A percentile compares a stretch with the other conserved stretches of the same genome.
Evolutionary conservation across 2,329 filamentous ascomycete genomes (phyloP).

Genomic region (Pseudogymnoascus verrucosus): DNA sequence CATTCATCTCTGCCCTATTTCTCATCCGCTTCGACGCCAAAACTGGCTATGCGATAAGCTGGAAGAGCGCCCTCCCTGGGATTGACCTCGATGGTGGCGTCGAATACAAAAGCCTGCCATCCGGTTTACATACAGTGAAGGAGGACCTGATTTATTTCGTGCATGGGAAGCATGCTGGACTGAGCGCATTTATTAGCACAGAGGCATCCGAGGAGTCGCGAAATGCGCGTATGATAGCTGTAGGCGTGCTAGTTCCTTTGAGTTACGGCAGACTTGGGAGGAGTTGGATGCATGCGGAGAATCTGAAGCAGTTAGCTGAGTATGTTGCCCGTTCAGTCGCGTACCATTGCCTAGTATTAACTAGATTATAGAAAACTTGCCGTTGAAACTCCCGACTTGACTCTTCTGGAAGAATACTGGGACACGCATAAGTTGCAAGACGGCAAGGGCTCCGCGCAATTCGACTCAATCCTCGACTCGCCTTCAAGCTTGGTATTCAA

Average conservation of each 20-base stretch:
- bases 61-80: slow-evolving; percentile 66
- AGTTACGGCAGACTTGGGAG: slow-evolving; percentile 79
- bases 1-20: slow-evolving; percentile 70
- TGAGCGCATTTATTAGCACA: slow-evolving; percentile 85
- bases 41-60: slow-evolving; percentile 81
- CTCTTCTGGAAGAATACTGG: slow-evolving; percentile 75
- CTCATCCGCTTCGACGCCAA: slow-evolving; percentile 89
- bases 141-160: slow-evolving; percentile 93
- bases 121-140: slow-evolving; percentile 79
- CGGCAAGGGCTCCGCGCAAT: slow-evolving; percentile 14
- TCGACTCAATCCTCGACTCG: slow-evolving; percentile 25
- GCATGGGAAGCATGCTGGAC: slow-evolving; percentile 72
- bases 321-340: slow-evolving; percentile 31
- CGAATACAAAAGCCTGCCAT: slow-evolving; percentile 94
- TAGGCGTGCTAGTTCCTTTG: slow-evolving; percentile 79
- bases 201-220: slow-evolving; percentile 71
- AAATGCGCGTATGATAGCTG: slow-evolving; percentile 86
- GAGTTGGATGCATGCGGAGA: slow-evolving; percentile 79
- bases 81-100: slow-evolving; percentile 77
- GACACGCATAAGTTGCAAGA: slow-evolving; percentile 42
- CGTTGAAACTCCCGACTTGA: slow-evolving; percentile 53
- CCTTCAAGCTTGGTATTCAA: slow-evolving; percentile 39
- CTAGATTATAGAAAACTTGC: slow-evolving; percentile 46
- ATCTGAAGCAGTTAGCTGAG: slow-evolving; percentile 66
- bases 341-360: slow-evolving; percentile 19